A percentile compares a stretch with the other conserved stretches of the same genome.
Evolutionary conservation across 75 land plant species (phyloP).

Genomic region (Picea glauca): DNA sequence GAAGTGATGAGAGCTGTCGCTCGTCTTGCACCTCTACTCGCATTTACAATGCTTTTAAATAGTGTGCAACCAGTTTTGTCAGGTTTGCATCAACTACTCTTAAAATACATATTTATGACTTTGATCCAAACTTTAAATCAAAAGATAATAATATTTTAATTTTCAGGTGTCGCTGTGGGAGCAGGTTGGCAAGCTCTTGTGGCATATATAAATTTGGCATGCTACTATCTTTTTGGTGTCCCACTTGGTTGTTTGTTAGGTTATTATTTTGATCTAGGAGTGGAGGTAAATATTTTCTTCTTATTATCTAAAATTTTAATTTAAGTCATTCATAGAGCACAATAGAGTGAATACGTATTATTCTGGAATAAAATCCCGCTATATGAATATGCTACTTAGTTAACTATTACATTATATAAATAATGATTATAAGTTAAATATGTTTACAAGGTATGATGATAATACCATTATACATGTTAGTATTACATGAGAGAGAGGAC

Average conservation of each 20-base stretch:
- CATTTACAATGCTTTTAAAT: conserved; percentile 20
- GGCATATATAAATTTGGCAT: conserved; percentile 16
- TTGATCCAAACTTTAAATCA: no score
- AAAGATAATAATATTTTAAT: no score
- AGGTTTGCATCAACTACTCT: conserved; percentile 1
- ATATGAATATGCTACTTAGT: background rate
- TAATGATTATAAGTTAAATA: background rate
- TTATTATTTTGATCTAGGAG: background rate
- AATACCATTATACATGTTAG: background rate
- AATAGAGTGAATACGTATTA: no score
- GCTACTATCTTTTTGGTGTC: conserved; percentile 16
- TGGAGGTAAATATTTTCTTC: background rate
- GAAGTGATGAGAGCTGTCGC: conserved; percentile 7
- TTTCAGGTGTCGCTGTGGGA: conserved; percentile 17
- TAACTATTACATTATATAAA: background rate
- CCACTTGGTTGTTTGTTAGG: conserved; percentile 10
- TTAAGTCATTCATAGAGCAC: no score
- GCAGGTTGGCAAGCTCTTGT: conserved; percentile 18
- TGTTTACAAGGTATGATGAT: no score
- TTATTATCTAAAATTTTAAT: background rate
- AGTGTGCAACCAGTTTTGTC: conserved; percentile 19
- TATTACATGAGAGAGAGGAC: no score
- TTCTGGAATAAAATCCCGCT: no score
- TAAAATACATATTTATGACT: no score
- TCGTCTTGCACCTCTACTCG: conserved; percentile 17